Evolutionary conservation across 306 rosid species (phyloP), one percentile per base, ranked within the genome.

Genomic region (Quillaja saponaria): DNA sequence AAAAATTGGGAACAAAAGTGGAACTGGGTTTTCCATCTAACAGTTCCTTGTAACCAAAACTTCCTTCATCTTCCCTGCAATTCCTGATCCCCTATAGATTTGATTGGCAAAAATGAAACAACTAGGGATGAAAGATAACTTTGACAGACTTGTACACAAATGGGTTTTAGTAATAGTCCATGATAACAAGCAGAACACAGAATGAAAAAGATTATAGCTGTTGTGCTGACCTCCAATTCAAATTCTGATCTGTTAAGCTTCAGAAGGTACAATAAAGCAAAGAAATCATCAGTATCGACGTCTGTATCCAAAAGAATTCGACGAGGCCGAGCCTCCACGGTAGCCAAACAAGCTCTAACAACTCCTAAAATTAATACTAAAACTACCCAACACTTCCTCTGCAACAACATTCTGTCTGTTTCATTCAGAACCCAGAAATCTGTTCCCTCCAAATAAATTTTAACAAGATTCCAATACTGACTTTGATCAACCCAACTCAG

Each of bases 271-370:
- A 92, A 75, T 0, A 88, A 77, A 60, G 86, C 90, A 64, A 84
- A 88, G 7, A 92, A 68, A 82, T 92, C 98, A 69, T 88, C 98
- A 5, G 95, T 81, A 47, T 92, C 95, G 4, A 89, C 86, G 55
- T 92, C 98, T 0, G 96, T 81, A 62, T 92, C 96, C 81, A 90
- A 63, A 13, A 92, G 88, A 86, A 92, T 82, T 69, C 96, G 76
- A 25, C 70, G 84, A 42, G 90, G 84, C 21, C 61, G 64, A 37
- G 63, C 85, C 46, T 81, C 82, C 14, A 54, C 84, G 2, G 54
- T 31, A 34, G n/a, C 55, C 18, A 76, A 67, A 71, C 12, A 44
- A 64, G 42, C 75, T 67, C 77, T 70, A 54, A 77, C 21, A 19
- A 52, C 57, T 69, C 46, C 90, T 28, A 76, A 19, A 46, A 62